A percentile compares a stretch with the other conserved stretches of the same genome.
Conservation (phyloP, 2,329 filamentous ascomycete species). For the Boeremia lycopersici region DNA sequence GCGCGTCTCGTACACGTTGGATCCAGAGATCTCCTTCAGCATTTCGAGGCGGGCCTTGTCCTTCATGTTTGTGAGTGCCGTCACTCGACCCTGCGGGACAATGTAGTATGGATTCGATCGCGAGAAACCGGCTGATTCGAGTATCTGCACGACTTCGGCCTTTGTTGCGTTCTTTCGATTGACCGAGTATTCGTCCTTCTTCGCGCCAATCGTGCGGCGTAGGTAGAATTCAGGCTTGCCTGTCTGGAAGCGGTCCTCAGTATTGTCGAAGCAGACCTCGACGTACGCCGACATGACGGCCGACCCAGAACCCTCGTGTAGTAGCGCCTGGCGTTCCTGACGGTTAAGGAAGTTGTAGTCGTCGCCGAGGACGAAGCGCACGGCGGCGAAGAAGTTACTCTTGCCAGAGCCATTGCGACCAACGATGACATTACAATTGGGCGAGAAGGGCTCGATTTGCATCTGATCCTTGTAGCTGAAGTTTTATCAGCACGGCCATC, state of each 20-base stretch:
- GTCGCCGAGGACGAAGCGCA: constrained; percentile 97
- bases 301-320: constrained; percentile 98
- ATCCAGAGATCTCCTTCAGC: constrained; percentile 97
- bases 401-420: constrained; percentile 99
- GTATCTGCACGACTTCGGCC: constrained; percentile 89
- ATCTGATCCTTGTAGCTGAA: constrained; percentile 98
- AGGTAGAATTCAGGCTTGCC: constrained; percentile 89
- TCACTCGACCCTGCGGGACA: constrained; percentile 95
- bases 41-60: constrained; percentile 87
- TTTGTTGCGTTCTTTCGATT: constrained; percentile 97
- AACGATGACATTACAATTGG: constrained; percentile 97
- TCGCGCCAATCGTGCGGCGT: constrained; percentile 91
- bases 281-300: constrained; percentile 99
- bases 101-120: constrained; percentile 99
- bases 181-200: constrained; percentile 98
- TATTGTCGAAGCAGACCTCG: constrained; percentile 98
- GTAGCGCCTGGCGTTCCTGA: constrained; percentile 90
- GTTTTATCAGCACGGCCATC: constrained; percentile 16
- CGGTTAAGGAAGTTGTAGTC: constrained; percentile 94
- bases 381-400: constrained; percentile 99
- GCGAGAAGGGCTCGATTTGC: constrained; percentile 96
- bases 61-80: constrained; percentile 97
- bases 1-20: constrained; percentile 93
- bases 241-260: constrained; percentile 91
- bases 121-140: constrained; percentile 96